These are phyloP conservation scores for Dictyophora rubrovolvata DNA, from an alignment of 768 basidiomycete genomes.

Conservation along the genomic window DNA sequence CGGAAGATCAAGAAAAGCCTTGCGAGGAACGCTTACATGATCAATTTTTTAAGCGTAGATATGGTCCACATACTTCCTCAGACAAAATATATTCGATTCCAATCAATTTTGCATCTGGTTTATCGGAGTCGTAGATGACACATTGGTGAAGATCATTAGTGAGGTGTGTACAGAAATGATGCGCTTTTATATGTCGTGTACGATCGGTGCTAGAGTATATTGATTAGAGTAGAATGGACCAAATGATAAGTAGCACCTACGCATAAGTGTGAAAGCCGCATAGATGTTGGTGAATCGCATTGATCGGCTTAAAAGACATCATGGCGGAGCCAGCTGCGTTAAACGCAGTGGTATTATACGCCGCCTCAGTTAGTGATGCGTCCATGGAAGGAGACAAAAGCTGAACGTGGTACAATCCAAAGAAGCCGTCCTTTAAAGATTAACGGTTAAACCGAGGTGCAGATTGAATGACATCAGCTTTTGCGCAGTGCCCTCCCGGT, in stretches of 20 bases:
- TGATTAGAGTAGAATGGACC: not conserved
- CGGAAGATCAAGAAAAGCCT: slow-evolving; percentile 31
- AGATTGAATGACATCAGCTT: not conserved
- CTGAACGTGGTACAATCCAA: too few species aligned
- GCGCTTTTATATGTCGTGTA: slow-evolving; percentile 30
- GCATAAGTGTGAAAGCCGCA: slow-evolving; percentile 28
- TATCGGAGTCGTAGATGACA: slow-evolving; percentile 35
- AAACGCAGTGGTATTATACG: slow-evolving; percentile 20
- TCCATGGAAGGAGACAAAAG: slow-evolving; percentile 15
- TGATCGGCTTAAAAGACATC: slow-evolving; percentile 28
- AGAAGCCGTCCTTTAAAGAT: too few species aligned
- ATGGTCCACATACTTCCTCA: slow-evolving; percentile 22
- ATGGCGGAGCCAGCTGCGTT: slow-evolving; percentile 18
- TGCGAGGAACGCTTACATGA: not conserved
- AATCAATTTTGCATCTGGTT: slow-evolving; percentile 35
- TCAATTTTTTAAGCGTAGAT: not conserved
- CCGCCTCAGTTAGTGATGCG: slow-evolving; percentile 18
- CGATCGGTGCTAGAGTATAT: slow-evolving; percentile 18
- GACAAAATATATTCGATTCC: slow-evolving; percentile 45
- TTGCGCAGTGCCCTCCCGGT: too few species aligned
- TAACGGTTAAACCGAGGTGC: not conserved
- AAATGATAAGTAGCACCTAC: slow-evolving; percentile 13
- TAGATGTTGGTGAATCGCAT: slow-evolving; percentile 23
- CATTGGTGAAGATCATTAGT: slow-evolving; percentile 33
- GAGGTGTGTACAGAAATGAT: slow-evolving; percentile 35